Evolutionary conservation across 1,284 basidiomycete species (phyloP).

Genomic region (Sphaerobolus stellatus): DNA sequence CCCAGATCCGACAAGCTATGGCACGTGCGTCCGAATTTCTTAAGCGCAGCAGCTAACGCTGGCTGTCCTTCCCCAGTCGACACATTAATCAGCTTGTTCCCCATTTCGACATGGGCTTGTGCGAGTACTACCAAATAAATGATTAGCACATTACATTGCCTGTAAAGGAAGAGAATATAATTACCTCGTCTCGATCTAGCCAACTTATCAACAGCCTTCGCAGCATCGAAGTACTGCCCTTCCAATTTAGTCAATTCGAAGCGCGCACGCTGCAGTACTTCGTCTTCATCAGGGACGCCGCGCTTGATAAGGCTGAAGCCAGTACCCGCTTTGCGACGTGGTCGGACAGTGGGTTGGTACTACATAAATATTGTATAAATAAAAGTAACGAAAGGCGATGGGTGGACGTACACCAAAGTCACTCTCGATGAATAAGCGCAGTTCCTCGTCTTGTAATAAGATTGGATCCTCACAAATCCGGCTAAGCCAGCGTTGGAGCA

Average conservation of each 20-base stretch:
- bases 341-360: conserved; percentile 77
- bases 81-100: conserved; percentile 83
- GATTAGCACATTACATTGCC: neutral
- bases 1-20: conserved; percentile 84
- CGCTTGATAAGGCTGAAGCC: conserved; percentile 70
- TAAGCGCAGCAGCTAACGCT: conserved; percentile 73
- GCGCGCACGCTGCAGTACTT: conserved; percentile 82
- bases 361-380: conserved; percentile 10
- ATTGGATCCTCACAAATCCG: conserved; percentile 88
- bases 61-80: conserved; percentile 86
- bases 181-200: conserved; percentile 76
- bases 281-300: conserved; percentile 78
- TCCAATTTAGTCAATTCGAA: conserved; percentile 89
- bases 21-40: conserved; percentile 82
- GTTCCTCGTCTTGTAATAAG: conserved; percentile 82
- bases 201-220: conserved; percentile 82
- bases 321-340: conserved; percentile 64
- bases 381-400: neutral
- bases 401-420: conserved; percentile 73
- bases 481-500: conserved; percentile 90
- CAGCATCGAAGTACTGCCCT: conserved; percentile 84
- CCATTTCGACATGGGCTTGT: conserved; percentile 77
- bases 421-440: conserved; percentile 89
- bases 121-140: conserved; percentile 59
- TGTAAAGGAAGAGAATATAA: conserved; percentile 18